Percentiles rank a stretch among this genome's conserved stretches.
phyloP scores from a whole-genome alignment of 2,329 filamentous ascomycete genomes.

The Fusarium lyarnte region DNA sequence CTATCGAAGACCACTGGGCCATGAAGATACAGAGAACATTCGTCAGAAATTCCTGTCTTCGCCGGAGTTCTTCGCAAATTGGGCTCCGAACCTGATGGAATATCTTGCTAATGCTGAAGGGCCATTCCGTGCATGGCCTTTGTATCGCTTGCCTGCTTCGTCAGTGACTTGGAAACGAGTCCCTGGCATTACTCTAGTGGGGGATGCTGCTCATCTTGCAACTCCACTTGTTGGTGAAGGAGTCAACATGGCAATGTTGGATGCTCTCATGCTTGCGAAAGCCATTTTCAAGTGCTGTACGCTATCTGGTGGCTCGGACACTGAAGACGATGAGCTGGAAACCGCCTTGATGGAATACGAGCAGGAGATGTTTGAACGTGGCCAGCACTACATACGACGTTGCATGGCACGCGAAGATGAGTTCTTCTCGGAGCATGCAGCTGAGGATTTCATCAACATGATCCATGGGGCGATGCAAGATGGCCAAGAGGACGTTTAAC shows the following conservation, averaged over 20 bases:
- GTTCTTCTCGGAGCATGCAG: neutral
- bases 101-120: slow-evolving; percentile 38
- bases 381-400: neutral
- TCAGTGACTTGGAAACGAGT: slow-evolving; percentile 51
- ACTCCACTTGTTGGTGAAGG: slow-evolving; percentile 62
- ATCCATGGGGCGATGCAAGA: neutral
- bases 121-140: slow-evolving; percentile 28
- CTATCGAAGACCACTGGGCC: neutral
- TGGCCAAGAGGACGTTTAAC: neutral
- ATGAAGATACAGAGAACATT: neutral
- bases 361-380: neutral
- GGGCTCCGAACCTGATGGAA: slow-evolving; percentile 40
- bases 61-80: slow-evolving; percentile 37
- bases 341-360: neutral
- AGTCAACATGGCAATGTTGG: slow-evolving; percentile 62
- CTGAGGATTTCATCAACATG: neutral
- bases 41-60: slow-evolving; percentile 33
- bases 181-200: slow-evolving; percentile 59
- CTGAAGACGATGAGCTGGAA: rapidly evolving
- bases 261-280: slow-evolving; percentile 56
- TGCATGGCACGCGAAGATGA: neutral
- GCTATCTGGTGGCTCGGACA: rapidly evolving
- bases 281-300: slow-evolving; percentile 38
- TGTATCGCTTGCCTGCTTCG: slow-evolving; percentile 55
- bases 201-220: slow-evolving; percentile 66